Conservation (phyloP, 345 rosid species). For the Hevea brasiliensis region DNA sequence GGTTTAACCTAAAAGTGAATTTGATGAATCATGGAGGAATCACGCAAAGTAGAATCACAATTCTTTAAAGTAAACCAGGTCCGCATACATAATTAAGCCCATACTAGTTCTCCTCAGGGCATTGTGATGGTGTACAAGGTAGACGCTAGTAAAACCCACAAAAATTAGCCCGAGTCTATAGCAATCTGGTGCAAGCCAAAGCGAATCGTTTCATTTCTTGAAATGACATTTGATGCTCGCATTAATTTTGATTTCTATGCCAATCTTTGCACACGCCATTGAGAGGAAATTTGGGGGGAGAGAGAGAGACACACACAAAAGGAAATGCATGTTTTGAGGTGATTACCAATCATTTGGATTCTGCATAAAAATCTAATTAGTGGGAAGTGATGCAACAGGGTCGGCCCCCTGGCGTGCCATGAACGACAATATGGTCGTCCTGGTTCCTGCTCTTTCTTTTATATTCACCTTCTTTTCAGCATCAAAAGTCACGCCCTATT, state of each 20-base stretch:
- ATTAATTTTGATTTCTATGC: background rate
- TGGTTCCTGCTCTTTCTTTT: background rate
- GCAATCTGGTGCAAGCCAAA: too few species aligned
- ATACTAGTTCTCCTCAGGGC: too few species aligned
- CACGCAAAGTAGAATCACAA: too few species aligned
- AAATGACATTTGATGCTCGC: slow-evolving; percentile 22
- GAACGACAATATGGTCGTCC: slow-evolving; percentile 27
- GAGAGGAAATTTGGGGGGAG: slow-evolving; percentile 3
- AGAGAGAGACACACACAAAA: background rate
- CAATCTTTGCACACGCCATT: slow-evolving; percentile 1
- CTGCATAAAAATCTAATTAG: slow-evolving; percentile 7
- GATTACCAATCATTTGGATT: slow-evolving; percentile 40
- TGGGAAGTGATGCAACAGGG: slow-evolving; percentile 18
- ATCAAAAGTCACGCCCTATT: slow-evolving; percentile 34
- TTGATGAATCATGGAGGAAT: too few species aligned
- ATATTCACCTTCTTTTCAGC: slow-evolving; percentile 1
- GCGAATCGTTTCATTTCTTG: too few species aligned
- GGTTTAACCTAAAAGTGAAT: too few species aligned
- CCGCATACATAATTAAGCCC: too few species aligned
- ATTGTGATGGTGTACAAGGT: too few species aligned
- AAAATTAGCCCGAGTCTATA: too few species aligned
- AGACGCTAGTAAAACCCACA: too few species aligned
- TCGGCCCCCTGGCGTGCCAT: slow-evolving; percentile 39
- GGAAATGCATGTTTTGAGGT: slow-evolving; percentile 8
- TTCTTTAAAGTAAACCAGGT: too few species aligned